Percentiles rank a stretch among this genome's conserved stretches.
Evolutionary conservation across 1,284 basidiomycete species (phyloP).

Genomic region (Sanghuangporus baumii): DNA sequence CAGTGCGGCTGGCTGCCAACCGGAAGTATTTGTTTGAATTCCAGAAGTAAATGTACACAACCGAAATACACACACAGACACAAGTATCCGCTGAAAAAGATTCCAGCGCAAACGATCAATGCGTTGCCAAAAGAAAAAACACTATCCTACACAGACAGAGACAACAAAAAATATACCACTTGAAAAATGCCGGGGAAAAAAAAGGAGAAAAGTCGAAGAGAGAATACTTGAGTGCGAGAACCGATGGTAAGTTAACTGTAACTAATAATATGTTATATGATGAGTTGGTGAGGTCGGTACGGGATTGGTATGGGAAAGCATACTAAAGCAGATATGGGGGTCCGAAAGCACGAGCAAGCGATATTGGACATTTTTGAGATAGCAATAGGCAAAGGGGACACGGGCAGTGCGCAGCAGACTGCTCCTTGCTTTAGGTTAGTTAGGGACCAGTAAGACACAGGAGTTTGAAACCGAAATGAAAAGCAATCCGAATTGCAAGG

Average conservation of each 20-base stretch:
- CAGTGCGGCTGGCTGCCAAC: background rate
- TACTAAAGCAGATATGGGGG: background rate
- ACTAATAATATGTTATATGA: background rate
- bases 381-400: background rate
- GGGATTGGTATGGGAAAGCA: background rate
- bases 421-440: background rate
- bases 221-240: background rate
- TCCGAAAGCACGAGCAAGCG: background rate
- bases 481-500: background rate
- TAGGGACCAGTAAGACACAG: background rate
- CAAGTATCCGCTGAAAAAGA: too few species aligned
- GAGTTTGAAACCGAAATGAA: background rate
- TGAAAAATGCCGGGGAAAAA: background rate
- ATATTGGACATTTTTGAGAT: background rate
- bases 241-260: background rate
- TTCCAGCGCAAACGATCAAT: background rate
- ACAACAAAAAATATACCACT: background rate
- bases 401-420: background rate
- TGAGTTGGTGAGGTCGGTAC: background rate
- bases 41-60: background rate
- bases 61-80: background rate
- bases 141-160: background rate
- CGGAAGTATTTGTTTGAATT: background rate
- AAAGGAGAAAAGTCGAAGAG: background rate
- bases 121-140: background rate